Base-by-base conservation (phyloP, 306 rosid genomes). In the Elaeagnus macrophylla region DNA sequence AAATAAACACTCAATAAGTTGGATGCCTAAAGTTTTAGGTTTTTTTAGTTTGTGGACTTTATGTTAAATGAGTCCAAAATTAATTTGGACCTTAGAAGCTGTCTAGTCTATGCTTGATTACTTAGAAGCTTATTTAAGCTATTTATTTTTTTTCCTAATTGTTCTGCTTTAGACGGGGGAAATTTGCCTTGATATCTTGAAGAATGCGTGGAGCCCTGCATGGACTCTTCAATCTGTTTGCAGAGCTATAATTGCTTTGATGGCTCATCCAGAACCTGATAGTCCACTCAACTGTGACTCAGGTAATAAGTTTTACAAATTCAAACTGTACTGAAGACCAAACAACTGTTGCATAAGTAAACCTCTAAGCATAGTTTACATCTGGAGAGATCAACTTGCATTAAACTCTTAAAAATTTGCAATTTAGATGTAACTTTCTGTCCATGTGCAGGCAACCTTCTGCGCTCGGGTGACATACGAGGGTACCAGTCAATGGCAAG, bases 161-260 rank as follows among this genome's bases (percentile, higher is more conserved):
- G 32, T 20, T 20, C 1, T 20, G 32, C 32, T 20, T 20, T 79
- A 87, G 95, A 93, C 97, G 0, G 96, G 99, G 45, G 96, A 93
- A 83, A 93, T 93, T 62, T 93, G 97, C 81, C 80, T 93, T 39
- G 99, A 93, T 71, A 93, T 93, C 54, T 75, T 93, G 81, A 93
- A 93, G 74, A 93, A 79, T 68, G 99, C 99, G 48, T 93, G 96
- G 99, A 93, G 96, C 79, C 96, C 95, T 3, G 96, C 99, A 32
- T 93, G 99, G 96, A 87, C 99, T 5, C 89, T 93, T 52, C 96
- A 93, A 60, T 93, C 96, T 77, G 96, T 93, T 60, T 93, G 99
- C 56, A 82, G 96, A 70, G 99, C 96, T 65, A 93, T 93, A 64
- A 93, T 93, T 61, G 99, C 99, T 16, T 65, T 87, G 65, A 87